These are phyloP conservation scores for Curvularia eragrostidis DNA, from an alignment of 2,329 filamentous ascomycete genomes.

Conservation along the genomic window DNA sequence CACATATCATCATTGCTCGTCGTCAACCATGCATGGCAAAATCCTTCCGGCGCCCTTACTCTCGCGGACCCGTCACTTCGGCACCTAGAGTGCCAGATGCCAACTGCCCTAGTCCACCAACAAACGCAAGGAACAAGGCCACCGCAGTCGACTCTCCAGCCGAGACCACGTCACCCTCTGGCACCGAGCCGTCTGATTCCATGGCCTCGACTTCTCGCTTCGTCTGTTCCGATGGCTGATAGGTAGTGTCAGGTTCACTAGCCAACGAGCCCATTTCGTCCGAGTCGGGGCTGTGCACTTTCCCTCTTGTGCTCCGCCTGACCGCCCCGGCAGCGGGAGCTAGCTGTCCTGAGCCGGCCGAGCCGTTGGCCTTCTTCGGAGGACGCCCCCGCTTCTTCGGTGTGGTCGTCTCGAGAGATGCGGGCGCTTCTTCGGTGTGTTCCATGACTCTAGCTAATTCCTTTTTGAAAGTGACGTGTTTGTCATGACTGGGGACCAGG, in stretches of 20 bases:
- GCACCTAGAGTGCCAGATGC: slow-evolving; percentile 45
- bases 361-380: slow-evolving; percentile 34
- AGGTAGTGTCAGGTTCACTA: slow-evolving; percentile 35
- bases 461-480: slow-evolving; percentile 36
- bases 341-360: slow-evolving; percentile 15
- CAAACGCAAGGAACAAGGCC: slow-evolving; percentile 42
- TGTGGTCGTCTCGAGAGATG: slow-evolving; percentile 20
- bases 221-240: slow-evolving; percentile 33
- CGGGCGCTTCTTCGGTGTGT: slow-evolving; percentile 11
- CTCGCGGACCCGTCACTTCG: slow-evolving; percentile 38
- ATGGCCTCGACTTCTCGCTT: slow-evolving; percentile 34
- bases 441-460: slow-evolving; percentile 20
- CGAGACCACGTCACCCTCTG: slow-evolving; percentile 36
- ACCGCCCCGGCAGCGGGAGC: slow-evolving; percentile 20
- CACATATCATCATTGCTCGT: background rate
- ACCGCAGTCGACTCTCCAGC: slow-evolving; percentile 48
- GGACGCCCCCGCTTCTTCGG: slow-evolving; percentile 39
- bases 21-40: background rate
- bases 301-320: slow-evolving; percentile 30
- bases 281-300: slow-evolving; percentile 22
- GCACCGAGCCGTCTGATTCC: slow-evolving; percentile 38
- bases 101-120: slow-evolving; percentile 46
- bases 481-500: slow-evolving; percentile 33
- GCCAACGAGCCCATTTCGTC: slow-evolving; percentile 27
- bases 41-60: slow-evolving; percentile 15